phyloP scores from a whole-genome alignment of 1,284 basidiomycete genomes.

The Leccinum laetum region DNA sequence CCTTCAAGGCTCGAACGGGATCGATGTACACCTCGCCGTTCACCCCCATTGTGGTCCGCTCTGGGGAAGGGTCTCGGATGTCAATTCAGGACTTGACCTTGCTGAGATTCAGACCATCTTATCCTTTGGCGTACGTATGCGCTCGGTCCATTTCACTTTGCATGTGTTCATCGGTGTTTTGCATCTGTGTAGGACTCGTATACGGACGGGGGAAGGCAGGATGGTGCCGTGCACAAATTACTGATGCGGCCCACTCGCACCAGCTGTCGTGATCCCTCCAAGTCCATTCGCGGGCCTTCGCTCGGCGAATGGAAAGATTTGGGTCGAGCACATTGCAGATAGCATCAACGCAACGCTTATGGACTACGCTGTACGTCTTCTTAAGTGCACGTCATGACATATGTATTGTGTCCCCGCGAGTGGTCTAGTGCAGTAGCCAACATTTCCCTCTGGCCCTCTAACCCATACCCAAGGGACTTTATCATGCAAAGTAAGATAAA shows the following conservation, averaged over 20 bases:
- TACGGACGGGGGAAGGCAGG: slow-evolving; percentile 36
- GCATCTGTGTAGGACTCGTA: slow-evolving; percentile 29
- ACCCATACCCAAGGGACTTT: slow-evolving; percentile 35
- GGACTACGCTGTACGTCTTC: slow-evolving; percentile 26
- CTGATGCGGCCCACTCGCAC: no score
- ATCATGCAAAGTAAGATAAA: slow-evolving; percentile 32
- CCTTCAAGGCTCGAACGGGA: slow-evolving; percentile 20
- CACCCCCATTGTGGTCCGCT: slow-evolving; percentile 41
- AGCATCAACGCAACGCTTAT: slow-evolving; percentile 23
- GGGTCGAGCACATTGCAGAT: slow-evolving; percentile 33
- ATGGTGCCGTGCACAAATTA: no score
- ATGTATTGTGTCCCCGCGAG: slow-evolving; percentile 12
- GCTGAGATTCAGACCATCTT: slow-evolving; percentile 42
- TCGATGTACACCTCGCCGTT: slow-evolving; percentile 41
- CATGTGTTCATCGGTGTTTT: not conserved
- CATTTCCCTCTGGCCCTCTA: slow-evolving; percentile 36
- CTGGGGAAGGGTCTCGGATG: slow-evolving; percentile 38
- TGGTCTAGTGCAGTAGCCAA: slow-evolving; percentile 39
- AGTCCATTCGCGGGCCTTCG: slow-evolving; percentile 35
- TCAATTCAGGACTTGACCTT: slow-evolving; percentile 44
- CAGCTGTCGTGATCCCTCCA: slow-evolving; percentile 32
- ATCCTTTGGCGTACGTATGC: slow-evolving; percentile 42
- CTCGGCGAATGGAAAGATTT: slow-evolving; percentile 36
- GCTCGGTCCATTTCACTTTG: not conserved
- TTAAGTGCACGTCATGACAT: not conserved